phyloP scores from a whole-genome alignment of 768 basidiomycete species.

The Leccinum variicolor region DNA sequence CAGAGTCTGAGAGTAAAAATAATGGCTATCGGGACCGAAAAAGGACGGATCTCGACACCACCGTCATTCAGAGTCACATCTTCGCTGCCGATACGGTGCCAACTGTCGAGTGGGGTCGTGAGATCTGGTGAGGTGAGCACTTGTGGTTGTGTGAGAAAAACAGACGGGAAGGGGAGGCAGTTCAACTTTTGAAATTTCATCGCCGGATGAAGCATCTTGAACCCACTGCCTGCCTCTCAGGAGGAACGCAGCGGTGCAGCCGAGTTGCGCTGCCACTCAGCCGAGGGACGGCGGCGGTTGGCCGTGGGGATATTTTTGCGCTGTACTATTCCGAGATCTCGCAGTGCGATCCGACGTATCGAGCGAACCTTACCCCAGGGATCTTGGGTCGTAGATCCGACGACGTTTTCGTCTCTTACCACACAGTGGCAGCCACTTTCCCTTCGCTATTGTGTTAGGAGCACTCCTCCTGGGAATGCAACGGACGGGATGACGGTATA shows the following conservation, averaged over 20 bases:
- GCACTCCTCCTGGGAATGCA: neutral
- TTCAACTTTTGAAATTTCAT: neutral
- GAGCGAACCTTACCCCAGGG: conserved; percentile 8
- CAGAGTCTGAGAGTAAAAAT: neutral
- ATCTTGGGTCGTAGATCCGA: conserved; percentile 21
- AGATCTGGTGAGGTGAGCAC: neutral
- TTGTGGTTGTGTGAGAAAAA: neutral
- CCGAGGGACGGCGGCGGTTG: conserved; percentile 9
- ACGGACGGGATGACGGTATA: neutral
- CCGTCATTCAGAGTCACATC: neutral
- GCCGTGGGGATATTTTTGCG: conserved; percentile 4
- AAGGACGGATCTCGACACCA: neutral
- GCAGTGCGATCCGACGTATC: conserved; percentile 2
- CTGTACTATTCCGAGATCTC: conserved; percentile 17
- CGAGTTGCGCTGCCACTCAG: conserved; percentile 8
- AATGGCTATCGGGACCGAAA: neutral
- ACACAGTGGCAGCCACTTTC: neutral
- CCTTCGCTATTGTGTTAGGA: neutral
- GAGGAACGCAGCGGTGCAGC: conserved; percentile 5
- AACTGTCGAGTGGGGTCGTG: neutral
- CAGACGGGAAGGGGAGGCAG: neutral
- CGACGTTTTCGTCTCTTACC: conserved; percentile 1
- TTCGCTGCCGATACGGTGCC: neutral
- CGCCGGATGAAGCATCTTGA: neutral
- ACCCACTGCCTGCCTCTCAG: conserved; percentile 12